Evolutionary conservation across 306 rosid genomes (phyloP), one percentile per base, ranked within the genome.

Genomic region (Myrica gale): DNA sequence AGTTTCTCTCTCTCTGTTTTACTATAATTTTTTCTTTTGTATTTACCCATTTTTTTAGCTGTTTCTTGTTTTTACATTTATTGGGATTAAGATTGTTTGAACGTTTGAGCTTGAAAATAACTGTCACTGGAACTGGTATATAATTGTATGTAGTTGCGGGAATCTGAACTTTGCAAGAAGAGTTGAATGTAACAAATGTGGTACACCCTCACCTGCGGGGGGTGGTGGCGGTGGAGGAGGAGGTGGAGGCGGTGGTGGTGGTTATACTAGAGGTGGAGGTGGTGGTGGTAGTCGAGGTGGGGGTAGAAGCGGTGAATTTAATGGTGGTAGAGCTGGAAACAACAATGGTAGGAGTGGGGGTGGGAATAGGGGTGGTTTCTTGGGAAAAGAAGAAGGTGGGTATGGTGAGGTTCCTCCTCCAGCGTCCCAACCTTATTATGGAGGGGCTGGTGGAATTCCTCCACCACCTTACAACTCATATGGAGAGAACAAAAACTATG

Each of bases 91-190:
- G 19, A 2, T 10, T 78, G 12, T 11, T 55, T 50, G 5, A 23
- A 55, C 52, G 11, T 13, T 54, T 52, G 16, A 54, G 60, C 21
- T 0, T 61, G 20, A 4, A 48, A 48, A 11, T 48, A 15, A 10
- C 11, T 26, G 65, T 71, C 12, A 72, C 47, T 32, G 80, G 69
- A 51, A 75, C 50, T 78, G 71, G 71, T 79, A 62, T 78, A 48
- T 65, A 61, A 68, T 76, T 73, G 79, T 7, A 56, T 82, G 54
- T 85, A 96, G 99, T 77, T 96, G 99, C 86, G 99, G 92, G 69
- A 96, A 96, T 80, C 11, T 87, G 87, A 96, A 96, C 83, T 96
- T 96, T 84, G 97, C 97, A 12, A 96, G 98, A 86, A 89, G 99
- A 82, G 82, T 74, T 56, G 99, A 96, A 85, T 96, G 99, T 84